Conservation (phyloP, 768 basidiomycete genomes). For the Tricholoma matsutake region DNA sequence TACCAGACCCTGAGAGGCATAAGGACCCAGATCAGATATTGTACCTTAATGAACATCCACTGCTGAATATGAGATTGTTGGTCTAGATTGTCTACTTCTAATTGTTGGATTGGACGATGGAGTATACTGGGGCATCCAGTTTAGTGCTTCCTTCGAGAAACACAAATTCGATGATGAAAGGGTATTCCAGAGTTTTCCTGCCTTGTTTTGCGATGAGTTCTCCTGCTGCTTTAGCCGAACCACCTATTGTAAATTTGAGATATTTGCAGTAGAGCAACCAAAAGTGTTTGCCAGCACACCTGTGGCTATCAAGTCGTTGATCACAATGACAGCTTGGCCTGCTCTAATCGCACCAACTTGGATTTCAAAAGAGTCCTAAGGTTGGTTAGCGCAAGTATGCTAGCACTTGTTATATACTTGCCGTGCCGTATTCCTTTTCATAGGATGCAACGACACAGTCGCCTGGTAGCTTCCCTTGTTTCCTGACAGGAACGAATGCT, state of each 20-base stretch:
- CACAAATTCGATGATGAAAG: conserved; percentile 86
- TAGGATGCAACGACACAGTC: conserved; percentile 70
- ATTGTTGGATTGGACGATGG: conserved; percentile 78
- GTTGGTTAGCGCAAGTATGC: not conserved
- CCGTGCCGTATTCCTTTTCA: conserved; percentile 91
- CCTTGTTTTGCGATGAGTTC: conserved; percentile 81
- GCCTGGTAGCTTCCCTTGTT: conserved; percentile 94
- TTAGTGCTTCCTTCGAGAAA: conserved; percentile 74
- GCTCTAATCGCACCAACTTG: conserved; percentile 81
- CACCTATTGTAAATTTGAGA: conserved; percentile 47
- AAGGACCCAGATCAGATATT: conserved; percentile 49
- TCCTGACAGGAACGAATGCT: conserved; percentile 94
- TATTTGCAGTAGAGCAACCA: not conserved
- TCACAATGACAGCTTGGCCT: conserved; percentile 80
- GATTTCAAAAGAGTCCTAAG: conserved; percentile 93
- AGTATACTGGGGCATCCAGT: conserved; percentile 86
- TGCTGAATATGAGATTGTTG: conserved; percentile 73
- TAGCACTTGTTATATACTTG: not conserved
- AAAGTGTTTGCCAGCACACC: conserved; percentile 44
- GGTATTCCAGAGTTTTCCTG: conserved; percentile 84
- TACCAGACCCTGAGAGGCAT: conserved; percentile 19
- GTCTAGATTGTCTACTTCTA: conserved; percentile 36
- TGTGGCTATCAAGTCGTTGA: conserved; percentile 97
- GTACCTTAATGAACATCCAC: conserved; percentile 73
- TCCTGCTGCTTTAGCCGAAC: conserved; percentile 91